Percentiles rank a stretch among this genome's conserved stretches.
Conservation (phyloP, 2,329 filamentous ascomycete genomes). For the Mycosphaerella sp. region DNA sequence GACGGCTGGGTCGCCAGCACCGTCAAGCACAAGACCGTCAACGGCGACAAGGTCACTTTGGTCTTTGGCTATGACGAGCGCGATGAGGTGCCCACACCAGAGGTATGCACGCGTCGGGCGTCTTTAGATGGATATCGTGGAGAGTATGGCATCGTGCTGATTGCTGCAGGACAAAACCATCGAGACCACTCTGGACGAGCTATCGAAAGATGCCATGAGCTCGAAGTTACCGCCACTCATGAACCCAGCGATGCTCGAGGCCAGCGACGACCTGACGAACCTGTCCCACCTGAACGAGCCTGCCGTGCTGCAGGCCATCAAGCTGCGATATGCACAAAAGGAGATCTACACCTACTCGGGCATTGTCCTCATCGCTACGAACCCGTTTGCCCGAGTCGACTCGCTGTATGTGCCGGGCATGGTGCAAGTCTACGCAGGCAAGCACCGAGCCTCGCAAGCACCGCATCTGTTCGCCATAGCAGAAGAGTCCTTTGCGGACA, state of each 20-base stretch:
- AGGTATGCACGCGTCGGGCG: slow-evolving; percentile 10
- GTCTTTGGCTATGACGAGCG: slow-evolving; percentile 77
- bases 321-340: slow-evolving; percentile 93
- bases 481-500: slow-evolving; percentile 97
- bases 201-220: slow-evolving; percentile 72
- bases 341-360: slow-evolving; percentile 99
- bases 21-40: slow-evolving; percentile 74
- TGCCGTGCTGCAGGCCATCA: slow-evolving; percentile 94
- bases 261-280: slow-evolving; percentile 96
- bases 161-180: slow-evolving; percentile 65
- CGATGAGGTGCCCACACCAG: slow-evolving; percentile 5
- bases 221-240: slow-evolving; percentile 81
- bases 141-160: background rate
- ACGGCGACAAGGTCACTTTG: slow-evolving; percentile 81
- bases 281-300: slow-evolving; percentile 97
- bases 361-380: slow-evolving; percentile 96
- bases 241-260: slow-evolving; percentile 97
- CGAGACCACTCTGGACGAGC: slow-evolving; percentile 67
- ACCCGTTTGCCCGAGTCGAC: slow-evolving; percentile 94
- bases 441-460: slow-evolving; percentile 91
- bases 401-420: slow-evolving; percentile 98
- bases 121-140: background rate
- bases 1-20: slow-evolving; percentile 98
- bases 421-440: slow-evolving; percentile 99
- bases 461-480: slow-evolving; percentile 98